A percentile compares a stretch with the other conserved stretches of the same genome.
These are phyloP conservation scores for Cercophora samala DNA, from an alignment of 495 filamentous ascomycete species.

Conservation along the genomic window DNA sequence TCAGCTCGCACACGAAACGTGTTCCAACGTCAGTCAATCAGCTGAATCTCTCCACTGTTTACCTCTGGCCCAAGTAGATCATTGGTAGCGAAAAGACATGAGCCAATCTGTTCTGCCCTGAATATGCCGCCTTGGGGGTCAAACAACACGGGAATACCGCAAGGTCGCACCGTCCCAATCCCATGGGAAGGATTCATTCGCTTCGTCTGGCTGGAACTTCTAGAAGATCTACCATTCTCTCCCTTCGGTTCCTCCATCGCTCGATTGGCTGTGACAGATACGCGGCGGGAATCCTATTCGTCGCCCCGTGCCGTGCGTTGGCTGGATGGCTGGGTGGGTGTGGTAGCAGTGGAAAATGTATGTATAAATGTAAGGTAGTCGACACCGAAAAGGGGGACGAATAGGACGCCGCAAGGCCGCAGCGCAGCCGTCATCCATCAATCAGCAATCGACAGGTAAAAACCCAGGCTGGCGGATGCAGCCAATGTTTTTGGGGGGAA, in stretches of 20 bases:
- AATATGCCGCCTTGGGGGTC: not conserved
- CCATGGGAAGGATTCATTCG: not conserved
- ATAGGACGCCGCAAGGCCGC: not conserved
- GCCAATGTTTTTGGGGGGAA: not conserved
- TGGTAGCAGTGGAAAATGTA: not conserved
- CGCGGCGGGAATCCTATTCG: not conserved
- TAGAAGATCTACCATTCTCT: not conserved
- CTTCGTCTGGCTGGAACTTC: not conserved
- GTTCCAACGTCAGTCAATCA: not conserved
- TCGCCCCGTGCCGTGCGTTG: conserved; percentile 1
- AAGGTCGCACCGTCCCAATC: not conserved
- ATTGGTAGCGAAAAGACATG: not conserved
- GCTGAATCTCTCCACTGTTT: not conserved
- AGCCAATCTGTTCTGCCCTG: not conserved
- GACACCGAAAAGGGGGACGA: not conserved
- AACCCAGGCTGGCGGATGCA: not conserved
- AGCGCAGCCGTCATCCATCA: not conserved
- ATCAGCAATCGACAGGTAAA: not conserved
- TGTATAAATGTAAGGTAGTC: not conserved
- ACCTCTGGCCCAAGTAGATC: not conserved
- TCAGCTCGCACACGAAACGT: not conserved
- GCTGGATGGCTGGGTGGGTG: not conserved
- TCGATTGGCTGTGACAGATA: not conserved
- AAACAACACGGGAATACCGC: conserved; percentile 1
- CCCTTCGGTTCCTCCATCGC: not conserved